Base-by-base conservation (phyloP, 257 asterid genomes). In the Jacaranda copaia region DNA sequence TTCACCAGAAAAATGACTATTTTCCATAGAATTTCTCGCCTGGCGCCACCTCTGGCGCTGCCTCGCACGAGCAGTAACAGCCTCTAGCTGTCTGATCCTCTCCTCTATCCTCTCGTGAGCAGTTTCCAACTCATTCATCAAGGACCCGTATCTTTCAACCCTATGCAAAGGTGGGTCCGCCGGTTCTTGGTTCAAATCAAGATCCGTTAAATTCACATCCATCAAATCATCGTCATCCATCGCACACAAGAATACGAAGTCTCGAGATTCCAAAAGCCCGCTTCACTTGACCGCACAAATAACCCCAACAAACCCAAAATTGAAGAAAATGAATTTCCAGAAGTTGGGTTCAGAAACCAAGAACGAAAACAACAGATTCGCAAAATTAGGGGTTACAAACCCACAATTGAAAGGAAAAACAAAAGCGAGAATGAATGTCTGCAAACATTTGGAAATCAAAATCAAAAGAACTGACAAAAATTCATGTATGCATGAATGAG, bases 161-260 rank as follows among this genome's bases (percentile, higher is more conserved):
- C 92, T 77, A 73, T 74, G 88, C 79, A 78, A 66, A 63, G 90
- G 75, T 42, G 74, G 87, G 70, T 83, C 86, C 38, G 52, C 10
- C 4, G 96, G 95, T 58, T 86, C 96, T 83, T 86, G 96, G 85
- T 92, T 91, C 89, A 91, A 91, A 87, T 91, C 95, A 77, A 89
- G 93, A 83, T 86, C 97, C 85, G 86, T 84, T 11, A 84, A 74
- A 74, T 86, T 75, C 81, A 81, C 88, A 77, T 87, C 92, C 87
- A 87, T 82, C 77, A 76, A 78, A 80, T 79, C 77, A 69, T 80
- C 88, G 69, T 82, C 91, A 73, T 80, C 92, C 91, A 90, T 92
- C 77, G 25, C 83, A 65, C 52, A 75, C 36, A 73, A 18, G 76
- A 46, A 46, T 25, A 10, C 48, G 45, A 68, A 38, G 70, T 72